Evolutionary conservation across 768 basidiomycete species (phyloP), one percentile per base, ranked within the genome.

Genomic region (Calocybe cyanea): DNA sequence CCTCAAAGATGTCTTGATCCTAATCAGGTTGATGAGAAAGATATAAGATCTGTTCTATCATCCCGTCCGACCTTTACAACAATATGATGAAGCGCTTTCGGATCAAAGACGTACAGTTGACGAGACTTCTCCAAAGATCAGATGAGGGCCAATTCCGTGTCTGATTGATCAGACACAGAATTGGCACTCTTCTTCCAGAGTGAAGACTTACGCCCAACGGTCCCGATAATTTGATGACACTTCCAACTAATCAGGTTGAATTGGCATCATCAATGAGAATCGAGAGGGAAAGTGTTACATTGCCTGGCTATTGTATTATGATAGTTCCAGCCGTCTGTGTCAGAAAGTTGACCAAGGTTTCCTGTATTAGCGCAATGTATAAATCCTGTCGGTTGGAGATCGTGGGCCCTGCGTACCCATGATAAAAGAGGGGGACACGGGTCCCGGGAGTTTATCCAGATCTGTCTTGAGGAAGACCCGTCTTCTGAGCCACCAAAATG

Each of bases 391-490:
- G n/a, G 4, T 10, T 14, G 14, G 31, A 19, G 25, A 15, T 10
- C 18, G 3, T 1, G n/a, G 2, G 11, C 24, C 18, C 14, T 24
- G n/a, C 34, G 6, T 13, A 66, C 68, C 69, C 43, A 57, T 63
- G 34, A 56, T 43, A 38, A 63, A 60, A 1, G 67, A 66, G 2
- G 47, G 38, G 2, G 61, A 52, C 5, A 41, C 46, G 2, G 68
- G 69, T 2, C 69, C 68, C 2, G 64, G 65, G 38, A 68, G 52
- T 46, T 67, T 65, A 35, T 63, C 61, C n/a, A 71, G 53, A 23
- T 61, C 57, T 15, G 53, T 57, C 36, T 55, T 57, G 3, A 44
- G 25, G 30, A 58, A 15, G 31, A 53, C 45, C 15, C 28, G 50
- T 14, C 50, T 35, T 13, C 57, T 33, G 18, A 49, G 15, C 30